Percentiles rank a stretch among this genome's conserved stretches.
These are phyloP conservation scores for Selenicereus undatus DNA, from an alignment of 148 eudicot genomes.

Conservation along the genomic window DNA sequence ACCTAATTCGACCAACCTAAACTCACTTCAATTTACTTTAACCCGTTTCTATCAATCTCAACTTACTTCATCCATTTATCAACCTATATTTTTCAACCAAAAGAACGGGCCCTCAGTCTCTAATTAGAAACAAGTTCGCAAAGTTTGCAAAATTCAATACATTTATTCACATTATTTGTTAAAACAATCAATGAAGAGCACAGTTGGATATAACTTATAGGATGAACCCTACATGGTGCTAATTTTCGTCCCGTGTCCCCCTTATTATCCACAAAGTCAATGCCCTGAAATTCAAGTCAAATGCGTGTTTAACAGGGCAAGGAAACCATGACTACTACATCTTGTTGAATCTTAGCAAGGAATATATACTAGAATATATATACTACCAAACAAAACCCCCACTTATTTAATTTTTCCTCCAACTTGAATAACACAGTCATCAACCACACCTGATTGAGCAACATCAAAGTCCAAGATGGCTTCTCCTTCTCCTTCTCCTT, in stretches of 20 bases:
- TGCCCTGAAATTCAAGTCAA: constrained; percentile 24
- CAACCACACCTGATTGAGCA: not conserved
- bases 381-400: not conserved
- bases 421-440: not conserved
- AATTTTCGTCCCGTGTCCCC: not conserved
- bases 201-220: not conserved
- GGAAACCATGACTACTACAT: not conserved
- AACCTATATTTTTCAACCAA: too few relatives aligned
- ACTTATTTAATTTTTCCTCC: not conserved
- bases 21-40: too few relatives aligned
- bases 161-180: too few relatives aligned
- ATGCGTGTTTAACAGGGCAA: constrained; percentile 23
- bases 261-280: constrained; percentile 25
- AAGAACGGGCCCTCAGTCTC: too few relatives aligned
- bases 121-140: too few relatives aligned
- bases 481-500: constrained; percentile 11
- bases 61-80: too few relatives aligned
- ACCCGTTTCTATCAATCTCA: too few relatives aligned
- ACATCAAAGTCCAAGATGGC: constrained; percentile 11
- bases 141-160: too few relatives aligned
- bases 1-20: too few relatives aligned
- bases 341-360: not conserved
- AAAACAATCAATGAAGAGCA: too few relatives aligned
- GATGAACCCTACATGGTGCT: not conserved
- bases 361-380: not conserved